These are phyloP conservation scores for Camellia japonica DNA, from an alignment of 148 eudicot genomes.

Conservation along the genomic window DNA sequence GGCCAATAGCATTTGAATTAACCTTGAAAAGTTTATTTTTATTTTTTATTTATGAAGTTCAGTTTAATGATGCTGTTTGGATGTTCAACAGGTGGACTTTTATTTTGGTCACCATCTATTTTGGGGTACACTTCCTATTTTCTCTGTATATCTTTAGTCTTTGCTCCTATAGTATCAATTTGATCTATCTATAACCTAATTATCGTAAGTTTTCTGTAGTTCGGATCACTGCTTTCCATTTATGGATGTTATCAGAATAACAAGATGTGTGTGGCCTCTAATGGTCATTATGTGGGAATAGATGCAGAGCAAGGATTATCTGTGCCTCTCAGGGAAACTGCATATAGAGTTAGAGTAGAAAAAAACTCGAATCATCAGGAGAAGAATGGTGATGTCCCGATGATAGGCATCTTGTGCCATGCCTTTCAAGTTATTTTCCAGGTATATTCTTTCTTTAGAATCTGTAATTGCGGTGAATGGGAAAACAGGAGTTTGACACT, in stretches of 20 bases:
- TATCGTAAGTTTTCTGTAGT: constrained; percentile 29
- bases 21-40: not conserved
- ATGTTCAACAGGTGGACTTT: constrained; percentile 66
- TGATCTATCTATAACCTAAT: constrained; percentile 1
- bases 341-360: constrained; percentile 8
- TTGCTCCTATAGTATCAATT: not conserved
- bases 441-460: constrained; percentile 27
- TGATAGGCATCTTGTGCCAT: constrained; percentile 27
- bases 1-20: not conserved
- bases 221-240: constrained; percentile 52
- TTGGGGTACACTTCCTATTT: constrained; percentile 47
- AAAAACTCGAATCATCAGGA: constrained; percentile 10
- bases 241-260: constrained; percentile 44
- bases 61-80: constrained; percentile 24
- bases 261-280: constrained; percentile 16
- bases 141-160: not conserved
- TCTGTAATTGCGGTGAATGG: not conserved
- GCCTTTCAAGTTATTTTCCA: constrained; percentile 54
- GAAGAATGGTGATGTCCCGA: constrained; percentile 12
- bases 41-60: constrained; percentile 3
- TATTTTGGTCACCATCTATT: constrained; percentile 50
- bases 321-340: constrained; percentile 33
- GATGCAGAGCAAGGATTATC: constrained; percentile 41
- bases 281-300: constrained; percentile 4
- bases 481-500: not conserved